Evolutionary conservation across 176 grass and related monocot genomes (phyloP).

Genomic region (Oryza officinalis): DNA sequence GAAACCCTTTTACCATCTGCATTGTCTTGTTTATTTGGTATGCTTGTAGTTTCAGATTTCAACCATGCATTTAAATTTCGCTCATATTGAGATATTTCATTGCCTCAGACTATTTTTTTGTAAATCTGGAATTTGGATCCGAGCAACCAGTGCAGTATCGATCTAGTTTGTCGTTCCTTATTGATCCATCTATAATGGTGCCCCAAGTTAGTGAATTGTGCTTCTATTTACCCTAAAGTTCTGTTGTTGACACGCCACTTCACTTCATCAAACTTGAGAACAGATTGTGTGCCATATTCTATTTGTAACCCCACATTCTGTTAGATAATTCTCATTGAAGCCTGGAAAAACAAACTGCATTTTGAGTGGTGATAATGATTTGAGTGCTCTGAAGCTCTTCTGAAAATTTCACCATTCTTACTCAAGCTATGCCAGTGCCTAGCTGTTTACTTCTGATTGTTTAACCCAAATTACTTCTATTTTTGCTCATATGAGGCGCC

Average conservation of each 20-base stretch:
- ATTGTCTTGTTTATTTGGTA: background rate
- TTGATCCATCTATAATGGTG: slow-evolving; percentile 14
- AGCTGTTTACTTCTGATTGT: background rate
- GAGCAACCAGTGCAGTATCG: background rate
- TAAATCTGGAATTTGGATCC: background rate
- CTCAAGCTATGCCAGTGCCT: background rate
- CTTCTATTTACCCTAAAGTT: background rate
- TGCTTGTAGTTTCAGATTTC: slow-evolving; percentile 8
- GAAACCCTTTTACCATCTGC: slow-evolving; percentile 1
- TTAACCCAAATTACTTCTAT: background rate
- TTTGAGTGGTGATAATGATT: background rate
- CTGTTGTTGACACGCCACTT: background rate
- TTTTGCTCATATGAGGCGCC: background rate
- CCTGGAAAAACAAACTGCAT: too few relatives aligned
- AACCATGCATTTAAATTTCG: background rate
- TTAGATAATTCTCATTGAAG: too few relatives aligned
- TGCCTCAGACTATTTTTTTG: background rate
- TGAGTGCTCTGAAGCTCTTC: background rate
- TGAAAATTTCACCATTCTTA: background rate
- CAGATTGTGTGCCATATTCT: background rate
- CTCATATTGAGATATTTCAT: background rate
- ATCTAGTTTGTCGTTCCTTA: background rate
- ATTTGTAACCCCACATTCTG: background rate
- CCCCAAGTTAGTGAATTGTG: background rate
- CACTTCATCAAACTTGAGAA: slow-evolving; percentile 13